Evolutionary conservation across 129 eudicot species (phyloP).

Genomic region (Calendula officinalis): DNA sequence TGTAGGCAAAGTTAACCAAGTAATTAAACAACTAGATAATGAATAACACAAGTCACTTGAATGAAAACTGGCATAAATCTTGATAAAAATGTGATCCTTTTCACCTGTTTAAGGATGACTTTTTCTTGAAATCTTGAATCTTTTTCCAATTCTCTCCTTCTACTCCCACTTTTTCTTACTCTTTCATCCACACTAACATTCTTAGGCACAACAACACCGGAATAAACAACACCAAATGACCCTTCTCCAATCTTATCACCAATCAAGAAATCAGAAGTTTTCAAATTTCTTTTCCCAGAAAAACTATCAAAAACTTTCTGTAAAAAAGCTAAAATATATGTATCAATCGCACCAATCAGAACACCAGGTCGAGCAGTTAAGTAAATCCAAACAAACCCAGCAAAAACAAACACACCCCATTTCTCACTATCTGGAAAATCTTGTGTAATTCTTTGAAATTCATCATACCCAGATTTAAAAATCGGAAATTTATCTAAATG

Average conservation of each 20-base stretch:
- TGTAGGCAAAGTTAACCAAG: too few relatives aligned
- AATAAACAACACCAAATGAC: constrained; percentile 90
- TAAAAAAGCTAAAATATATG: constrained; percentile 70
- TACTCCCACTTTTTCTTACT: constrained; percentile 42
- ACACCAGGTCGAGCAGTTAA: constrained; percentile 98
- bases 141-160: constrained; percentile 42
- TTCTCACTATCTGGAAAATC: constrained; percentile 63
- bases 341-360: constrained; percentile 82
- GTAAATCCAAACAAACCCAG: constrained; percentile 80
- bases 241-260: constrained; percentile 89
- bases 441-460: constrained; percentile 37
- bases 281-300: constrained; percentile 61
- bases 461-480: constrained; percentile 48
- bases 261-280: constrained; percentile 60
- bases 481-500: constrained; percentile 52
- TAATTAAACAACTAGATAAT: too few relatives aligned
- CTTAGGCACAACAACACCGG: constrained; percentile 83
- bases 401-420: constrained; percentile 68
- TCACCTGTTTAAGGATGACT: constrained; percentile 88
- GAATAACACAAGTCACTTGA: too few relatives aligned
- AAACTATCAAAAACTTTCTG: constrained; percentile 67
- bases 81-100: background rate
- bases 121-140: constrained; percentile 77
- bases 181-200: constrained; percentile 50
- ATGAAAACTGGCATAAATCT: too few relatives aligned